Base-by-base conservation (phyloP, 257 asterid species). In the Fraxinus cuspidata region DNA sequence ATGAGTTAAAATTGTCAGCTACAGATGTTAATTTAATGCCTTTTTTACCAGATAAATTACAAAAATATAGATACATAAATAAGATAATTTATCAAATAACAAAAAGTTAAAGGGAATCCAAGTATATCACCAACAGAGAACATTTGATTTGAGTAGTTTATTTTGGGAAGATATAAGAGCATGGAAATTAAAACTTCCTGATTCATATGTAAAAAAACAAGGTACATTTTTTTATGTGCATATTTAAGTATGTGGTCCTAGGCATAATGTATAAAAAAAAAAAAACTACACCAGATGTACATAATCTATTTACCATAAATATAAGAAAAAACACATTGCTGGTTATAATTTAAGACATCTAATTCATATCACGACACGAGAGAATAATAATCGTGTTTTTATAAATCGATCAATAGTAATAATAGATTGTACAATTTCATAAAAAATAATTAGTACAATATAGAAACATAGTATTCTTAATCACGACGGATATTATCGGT, bases 1-100 rank as follows among this genome's bases (percentile, higher is more conserved):
- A 78, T 73, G 87, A 83, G 85, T 85, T 51, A 53, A 38, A 47
- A 64, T 35, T 82, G 91, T 87, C 89, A 85, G 69, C 70, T 77
- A 78, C 70, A 80, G 38, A 68, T 74, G 82, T 76, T 63, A 53
- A 63, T 63, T 79, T 51, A 75, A 82, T 78, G 83, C 82, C 79
- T 40, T 70, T 71, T 81, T 72, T 74, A 69, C 71, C 67, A 42
- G 10, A 13, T 67, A 44, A 29, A 25, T 70, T 12, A 9, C 11
- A 23, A 23, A 19, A n/a, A 23, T 19, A 7, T 10, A 51, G 12
- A 58, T 23, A 58, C 4, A 70, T 44, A 27, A 42, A 60, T 80
- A 53, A 42, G 37, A 67, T 7, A 73, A 32, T 29, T 35, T 18
- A 70, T 5, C 6, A 69, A 32, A 32, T 69, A 27, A 0, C 18